Percentiles rank a stretch among this genome's conserved stretches.
Evolutionary conservation across 2,329 filamentous ascomycete species (phyloP).

Genomic region (Beauveria sp.): DNA sequence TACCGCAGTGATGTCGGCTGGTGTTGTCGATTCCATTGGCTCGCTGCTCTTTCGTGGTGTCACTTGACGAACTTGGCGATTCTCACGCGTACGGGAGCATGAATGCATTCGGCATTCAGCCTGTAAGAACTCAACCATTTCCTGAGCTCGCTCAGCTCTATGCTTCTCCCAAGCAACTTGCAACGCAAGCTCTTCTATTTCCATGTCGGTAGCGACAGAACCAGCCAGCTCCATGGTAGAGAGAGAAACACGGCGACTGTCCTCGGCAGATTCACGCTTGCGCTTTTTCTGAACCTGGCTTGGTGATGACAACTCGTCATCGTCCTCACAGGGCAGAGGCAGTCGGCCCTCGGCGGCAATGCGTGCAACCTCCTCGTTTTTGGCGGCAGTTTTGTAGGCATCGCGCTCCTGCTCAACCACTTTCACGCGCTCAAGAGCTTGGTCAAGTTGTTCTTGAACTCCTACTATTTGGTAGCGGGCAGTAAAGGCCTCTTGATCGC

Average conservation of each 20-base stretch:
- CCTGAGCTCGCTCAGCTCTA: constrained; percentile 60
- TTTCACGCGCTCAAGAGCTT: constrained; percentile 54
- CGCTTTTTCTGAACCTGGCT: constrained; percentile 33
- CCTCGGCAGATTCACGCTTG: constrained; percentile 25
- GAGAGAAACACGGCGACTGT: constrained; percentile 37
- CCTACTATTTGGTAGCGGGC: constrained; percentile 59
- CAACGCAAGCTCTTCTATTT: constrained; percentile 48
- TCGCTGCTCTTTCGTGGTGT: not conserved
- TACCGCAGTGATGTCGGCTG: not conserved
- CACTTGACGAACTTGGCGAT: not conserved
- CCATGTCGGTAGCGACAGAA: constrained; percentile 48
- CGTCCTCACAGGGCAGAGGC: constrained; percentile 49
- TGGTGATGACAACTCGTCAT: constrained; percentile 55
- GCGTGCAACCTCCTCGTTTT: constrained; percentile 65
- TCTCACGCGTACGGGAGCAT: constrained; percentile 50
- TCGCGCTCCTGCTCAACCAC: constrained; percentile 68
- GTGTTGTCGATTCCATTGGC: not conserved
- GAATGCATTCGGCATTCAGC: constrained; percentile 64
- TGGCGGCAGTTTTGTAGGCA: constrained; percentile 61
- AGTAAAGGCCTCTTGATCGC: constrained; percentile 63
- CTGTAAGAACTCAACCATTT: constrained; percentile 68
- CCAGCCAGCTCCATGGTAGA: constrained; percentile 44
- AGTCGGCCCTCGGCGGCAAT: constrained; percentile 66
- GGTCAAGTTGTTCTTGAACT: constrained; percentile 59
- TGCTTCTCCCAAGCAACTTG: constrained; percentile 52